Base-by-base conservation (phyloP, 306 rosid genomes). In the Glycyrrhiza uralensis region DNA sequence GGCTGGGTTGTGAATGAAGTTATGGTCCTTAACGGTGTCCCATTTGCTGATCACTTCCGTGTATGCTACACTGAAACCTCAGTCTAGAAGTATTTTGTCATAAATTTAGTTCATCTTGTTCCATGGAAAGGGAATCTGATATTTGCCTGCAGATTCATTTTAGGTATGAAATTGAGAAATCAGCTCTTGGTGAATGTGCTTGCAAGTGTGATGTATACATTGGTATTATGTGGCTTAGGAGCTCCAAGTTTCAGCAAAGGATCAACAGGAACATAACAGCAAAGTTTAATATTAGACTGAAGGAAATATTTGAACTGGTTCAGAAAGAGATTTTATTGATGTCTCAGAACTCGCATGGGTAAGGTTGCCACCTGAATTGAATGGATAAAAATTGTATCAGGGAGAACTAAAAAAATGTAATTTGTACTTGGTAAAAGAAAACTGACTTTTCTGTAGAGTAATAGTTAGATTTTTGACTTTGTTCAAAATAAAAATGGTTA, bases 1-100 rank as follows among this genome's bases (percentile, higher is more conserved):
- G 91, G 91, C 2, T 88, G 96, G 98, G 77, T 82, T 20, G 71
- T 93, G 44, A 68, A 82, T 30, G 98, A 93, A 66, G 87, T 85
- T 52, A 87, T 88, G 96, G 66, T 87, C 41, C 84, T 90, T 64
- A 87, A 87, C 0, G 87, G 84, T 22, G 87, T 90, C 38, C 98
- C 93, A 0, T 90, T 88, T 64, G 76, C 85, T 0, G 85, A 88
- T 39, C 89, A 86, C 69, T 90, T 81, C 41, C 87, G 72, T 13
- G 97, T 90, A 86, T 20, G 90, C 13, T 79, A 79, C 60, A 62
- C 2, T 52, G 7, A 5, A 26, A 85, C 69, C 59, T 64, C 38
- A 18, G 2, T 44, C 42, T 26, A 29, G 6, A 2, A 36, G 19
- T 3, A 28, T 35, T 18, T 20, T 4, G 14, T 59, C 24, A 39